Base-by-base conservation (phyloP, 306 rosid genomes). In the Hylodesmum podocarpum region DNA sequence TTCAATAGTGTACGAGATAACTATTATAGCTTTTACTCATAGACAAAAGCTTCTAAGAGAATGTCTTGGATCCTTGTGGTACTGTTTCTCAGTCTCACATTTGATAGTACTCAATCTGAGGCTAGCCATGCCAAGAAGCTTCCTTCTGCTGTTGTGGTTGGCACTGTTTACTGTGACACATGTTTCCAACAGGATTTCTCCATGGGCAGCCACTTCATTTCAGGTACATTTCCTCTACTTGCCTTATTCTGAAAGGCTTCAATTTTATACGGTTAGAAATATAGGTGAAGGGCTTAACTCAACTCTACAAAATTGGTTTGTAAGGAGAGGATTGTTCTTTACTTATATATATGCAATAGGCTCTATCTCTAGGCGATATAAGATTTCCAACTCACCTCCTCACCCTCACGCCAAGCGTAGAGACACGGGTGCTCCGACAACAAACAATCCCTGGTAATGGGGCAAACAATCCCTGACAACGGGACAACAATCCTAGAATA, bases 121-220 rank as follows among this genome's bases (percentile, higher is more conserved):
- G 87, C 90, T 76, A 82, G 66, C 29, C 86, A 68, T 50, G 84
- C 51, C 75, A 78, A 49, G 78, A 80, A 84, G 74, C 83, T 68
- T 80, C 80, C 82, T 16, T 81, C 96, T 80, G 91, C 94, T 16
- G 75, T 86, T 67, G 89, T 92, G 59, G 89, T 91, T 41, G 98
- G 99, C 77, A 89, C 84, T 73, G 97, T 96, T 74, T 87, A 84
- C 75, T 96, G 98, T 57, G 97, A 96, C 73, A 89, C 98, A 57
- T 96, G 97, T 72, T 92, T 87, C 69, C 94, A 90, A 74, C 75
- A 84, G 28, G 84, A 82, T 76, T 85, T 88, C 73, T 75, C 89
- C 57, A 87, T 78, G 78, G 64, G 79, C 72, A 80, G 79, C 86
- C 96, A 84, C 75, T 89, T 89, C 92, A 92, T 96, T 81, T 76